Base-by-base conservation (phyloP, 805 yeast genomes). In the Wickerhamomyces hampshirensis region DNA sequence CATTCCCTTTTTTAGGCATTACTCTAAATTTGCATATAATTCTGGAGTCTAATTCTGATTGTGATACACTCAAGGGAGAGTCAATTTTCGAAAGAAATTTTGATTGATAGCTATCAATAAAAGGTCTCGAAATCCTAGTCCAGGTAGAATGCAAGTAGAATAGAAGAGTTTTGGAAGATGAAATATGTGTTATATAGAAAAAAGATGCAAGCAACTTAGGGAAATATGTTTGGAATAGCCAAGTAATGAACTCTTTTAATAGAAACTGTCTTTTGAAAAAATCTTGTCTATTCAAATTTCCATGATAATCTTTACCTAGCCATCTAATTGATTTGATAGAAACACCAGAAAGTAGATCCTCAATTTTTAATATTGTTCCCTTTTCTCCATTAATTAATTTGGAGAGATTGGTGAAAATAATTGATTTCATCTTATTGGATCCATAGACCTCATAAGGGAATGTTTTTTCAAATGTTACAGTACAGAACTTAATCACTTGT, bases 151-250 rank as follows among this genome's bases (percentile, higher is more conserved):
- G 87, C 13, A 80, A 67, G 48, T 72, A 84, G 50, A 65, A 84
- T 0, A 66, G 35, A 0, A 75, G 39, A 4, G 59, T 58, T 8
- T 53, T 58, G 0, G 63, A 52, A 0, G 67, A 64, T 8, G 75
- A 70, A 1, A 65, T 56, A 32, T 79, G 83, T 0, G 93, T 80
- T 5, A 81, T 78, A 51, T 84, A 80, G 62, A 86, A 88, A 48
- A 73, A 75, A 0, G 71, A 56, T 0, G 63, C 56, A 0, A 84
- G 46, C 1, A 84, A 40, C 13, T 61, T 65, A 6, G 70, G 60
- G 1, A 84, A 44, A 34, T 78, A 66, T 0, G 24, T 27, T 0
- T 57, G 43, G 28, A 82, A 71, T 2, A 82, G 33, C 95, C 95
- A 89, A 2, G 34, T 32, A 1, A 83, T 18, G 33, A 84, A 75